These are phyloP conservation scores for Cryphonectria japonica DNA, from an alignment of 2,329 filamentous ascomycete genomes.

Conservation along the genomic window DNA sequence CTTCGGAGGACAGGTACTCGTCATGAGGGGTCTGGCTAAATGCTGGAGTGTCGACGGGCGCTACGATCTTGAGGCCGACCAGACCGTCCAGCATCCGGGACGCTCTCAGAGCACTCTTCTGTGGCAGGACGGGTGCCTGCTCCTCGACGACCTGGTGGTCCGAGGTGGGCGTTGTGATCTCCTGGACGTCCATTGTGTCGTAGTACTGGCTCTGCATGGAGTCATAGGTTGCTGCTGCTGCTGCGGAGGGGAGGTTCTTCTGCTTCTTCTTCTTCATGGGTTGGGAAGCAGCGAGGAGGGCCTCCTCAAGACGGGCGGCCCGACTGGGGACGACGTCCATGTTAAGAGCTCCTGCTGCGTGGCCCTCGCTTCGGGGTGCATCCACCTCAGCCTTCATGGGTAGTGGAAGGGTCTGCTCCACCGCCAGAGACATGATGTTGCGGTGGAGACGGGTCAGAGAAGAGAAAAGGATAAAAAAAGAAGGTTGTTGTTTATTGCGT, in stretches of 20 bases:
- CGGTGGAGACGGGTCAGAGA: conserved; percentile 12
- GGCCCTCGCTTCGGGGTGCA: conserved; percentile 24
- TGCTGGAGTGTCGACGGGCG: conserved; percentile 38
- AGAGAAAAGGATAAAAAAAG: conserved; percentile 1
- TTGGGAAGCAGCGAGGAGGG: conserved; percentile 11
- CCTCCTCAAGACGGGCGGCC: conserved; percentile 22
- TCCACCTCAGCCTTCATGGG: conserved; percentile 26
- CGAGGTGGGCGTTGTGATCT: conserved; percentile 29
- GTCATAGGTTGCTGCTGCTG: conserved; percentile 24
- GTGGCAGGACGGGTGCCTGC: conserved; percentile 51
- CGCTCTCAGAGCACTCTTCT: conserved; percentile 53
- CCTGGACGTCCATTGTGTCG: conserved; percentile 30
- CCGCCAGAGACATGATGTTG: conserved; percentile 29
- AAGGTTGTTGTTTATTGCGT: conserved; percentile 12
- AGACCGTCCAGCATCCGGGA: conserved; percentile 50
- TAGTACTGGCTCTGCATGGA: conserved; percentile 31
- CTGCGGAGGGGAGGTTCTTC: conserved; percentile 20
- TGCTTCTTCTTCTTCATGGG: not conserved
- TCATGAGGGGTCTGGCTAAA: conserved; percentile 56
- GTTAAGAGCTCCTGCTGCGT: conserved; percentile 27
- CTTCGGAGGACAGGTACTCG: conserved; percentile 67
- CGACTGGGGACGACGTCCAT: conserved; percentile 20
- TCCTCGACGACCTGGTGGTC: conserved; percentile 30
- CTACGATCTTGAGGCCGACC: conserved; percentile 38
- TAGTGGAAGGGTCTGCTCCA: conserved; percentile 28